phyloP scores from a whole-genome alignment of 352 stramenopile species.

The Phytophthora quininea region DNA sequence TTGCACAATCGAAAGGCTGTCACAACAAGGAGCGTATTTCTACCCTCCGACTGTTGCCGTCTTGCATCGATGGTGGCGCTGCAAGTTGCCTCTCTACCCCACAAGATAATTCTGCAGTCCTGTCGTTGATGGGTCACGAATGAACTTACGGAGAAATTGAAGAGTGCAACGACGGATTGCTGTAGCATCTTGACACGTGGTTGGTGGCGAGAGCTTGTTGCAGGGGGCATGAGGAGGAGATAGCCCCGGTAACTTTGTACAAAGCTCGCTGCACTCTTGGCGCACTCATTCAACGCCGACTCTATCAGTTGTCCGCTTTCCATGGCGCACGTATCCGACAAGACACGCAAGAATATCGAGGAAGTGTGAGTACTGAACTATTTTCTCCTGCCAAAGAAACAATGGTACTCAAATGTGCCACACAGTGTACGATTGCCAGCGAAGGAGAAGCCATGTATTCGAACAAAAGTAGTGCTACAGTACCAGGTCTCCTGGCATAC shows the following conservation, averaged over 20 bases:
- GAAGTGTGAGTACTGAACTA: no score
- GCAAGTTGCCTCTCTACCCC: background rate
- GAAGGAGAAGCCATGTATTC: background rate
- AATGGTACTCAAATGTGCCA: no score
- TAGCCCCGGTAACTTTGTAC: background rate
- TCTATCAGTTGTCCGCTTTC: background rate
- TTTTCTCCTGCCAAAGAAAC: no score
- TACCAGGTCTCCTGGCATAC: no score
- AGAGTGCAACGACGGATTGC: background rate
- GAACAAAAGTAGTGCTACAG: background rate
- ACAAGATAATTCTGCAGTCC: background rate
- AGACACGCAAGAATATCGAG: background rate
- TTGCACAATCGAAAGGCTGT: background rate
- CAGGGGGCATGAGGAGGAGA: background rate
- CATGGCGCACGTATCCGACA: background rate
- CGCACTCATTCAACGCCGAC: background rate
- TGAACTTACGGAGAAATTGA: background rate
- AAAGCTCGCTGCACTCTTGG: background rate
- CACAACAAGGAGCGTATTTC: background rate
- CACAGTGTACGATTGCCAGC: no score
- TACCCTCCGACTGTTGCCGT: background rate
- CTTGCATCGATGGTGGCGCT: background rate
- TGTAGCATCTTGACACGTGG: no score
- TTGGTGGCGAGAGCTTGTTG: background rate
- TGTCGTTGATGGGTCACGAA: background rate